Conservation (phyloP, 768 basidiomycete species). For the Imleria badia region DNA sequence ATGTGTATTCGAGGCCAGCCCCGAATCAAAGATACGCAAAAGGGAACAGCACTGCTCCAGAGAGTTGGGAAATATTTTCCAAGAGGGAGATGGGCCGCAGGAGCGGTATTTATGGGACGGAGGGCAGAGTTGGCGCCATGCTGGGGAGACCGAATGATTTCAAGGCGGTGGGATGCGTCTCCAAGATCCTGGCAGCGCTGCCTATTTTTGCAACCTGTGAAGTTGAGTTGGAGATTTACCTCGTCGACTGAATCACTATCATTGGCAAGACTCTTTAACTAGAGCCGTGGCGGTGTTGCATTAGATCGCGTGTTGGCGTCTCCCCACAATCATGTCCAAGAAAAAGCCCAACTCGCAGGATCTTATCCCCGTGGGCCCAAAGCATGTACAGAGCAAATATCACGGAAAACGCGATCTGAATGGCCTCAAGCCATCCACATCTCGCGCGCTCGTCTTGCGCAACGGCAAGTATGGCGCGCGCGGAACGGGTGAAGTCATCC, state of each 20-base stretch:
- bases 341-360: constrained; percentile 37
- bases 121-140: too few relatives aligned
- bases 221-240: too few relatives aligned
- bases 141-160: too few relatives aligned
- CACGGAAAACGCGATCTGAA: constrained; percentile 46
- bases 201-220: too few relatives aligned
- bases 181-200: too few relatives aligned
- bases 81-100: too few relatives aligned
- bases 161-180: too few relatives aligned
- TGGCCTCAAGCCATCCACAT: constrained; percentile 59
- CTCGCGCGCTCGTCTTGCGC: constrained; percentile 70
- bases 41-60: constrained; percentile 40
- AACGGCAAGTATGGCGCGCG: constrained; percentile 73
- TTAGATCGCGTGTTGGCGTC: not conserved
- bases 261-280: too few relatives aligned
- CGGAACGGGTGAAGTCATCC: constrained; percentile 66
- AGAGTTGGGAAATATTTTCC: too few relatives aligned
- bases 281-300: constrained; percentile 3
- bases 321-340: constrained; percentile 30
- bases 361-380: constrained; percentile 56
- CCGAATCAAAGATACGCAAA: constrained; percentile 8
- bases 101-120: too few relatives aligned
- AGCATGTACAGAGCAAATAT: constrained; percentile 41
- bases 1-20: constrained; percentile 19
- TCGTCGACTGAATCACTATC: too few relatives aligned